A percentile compares a stretch with the other conserved stretches of the same genome.
These are phyloP conservation scores for Rhytidhysteron rufulum DNA, from an alignment of 2,329 filamentous ascomycete genomes.

Conservation along the genomic window DNA sequence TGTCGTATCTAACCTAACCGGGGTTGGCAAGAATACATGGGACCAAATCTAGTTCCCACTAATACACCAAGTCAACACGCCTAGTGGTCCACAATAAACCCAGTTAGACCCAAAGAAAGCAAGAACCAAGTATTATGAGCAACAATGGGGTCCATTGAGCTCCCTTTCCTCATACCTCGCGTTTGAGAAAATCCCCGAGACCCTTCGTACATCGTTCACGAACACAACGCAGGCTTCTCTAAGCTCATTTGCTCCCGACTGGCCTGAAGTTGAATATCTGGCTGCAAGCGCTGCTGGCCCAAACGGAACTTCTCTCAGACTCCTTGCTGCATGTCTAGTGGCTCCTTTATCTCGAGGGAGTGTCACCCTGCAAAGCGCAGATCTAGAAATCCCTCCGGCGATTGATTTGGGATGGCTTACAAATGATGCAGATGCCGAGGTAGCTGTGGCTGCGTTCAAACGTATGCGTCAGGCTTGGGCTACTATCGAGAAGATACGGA, in stretches of 20 bases:
- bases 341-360: slow-evolving; percentile 30
- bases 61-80: neutral
- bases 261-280: slow-evolving; percentile 20
- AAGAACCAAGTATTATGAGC: neutral
- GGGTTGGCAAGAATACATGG: slow-evolving; percentile 6
- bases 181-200: neutral
- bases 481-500: slow-evolving; percentile 15
- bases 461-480: slow-evolving; percentile 20
- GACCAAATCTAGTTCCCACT: slow-evolving; percentile 1
- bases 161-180: neutral
- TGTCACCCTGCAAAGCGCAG: slow-evolving; percentile 25
- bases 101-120: neutral
- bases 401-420: slow-evolving; percentile 34
- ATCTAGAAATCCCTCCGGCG: slow-evolving; percentile 24
- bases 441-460: slow-evolving; percentile 13
- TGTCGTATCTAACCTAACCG: slow-evolving; percentile 2
- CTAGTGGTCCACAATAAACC: neutral
- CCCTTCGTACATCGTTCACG: neutral
- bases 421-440: slow-evolving; percentile 19
- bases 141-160: neutral
- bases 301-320: neutral
- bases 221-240: neutral
- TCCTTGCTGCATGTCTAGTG: slow-evolving; percentile 12
- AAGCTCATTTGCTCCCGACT: slow-evolving; percentile 6
- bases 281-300: slow-evolving; percentile 10